Evolutionary conservation across 495 filamentous ascomycete species (phyloP), one percentile per base, ranked within the genome.

Genomic region (Amphirosellinia nigrospora): DNA sequence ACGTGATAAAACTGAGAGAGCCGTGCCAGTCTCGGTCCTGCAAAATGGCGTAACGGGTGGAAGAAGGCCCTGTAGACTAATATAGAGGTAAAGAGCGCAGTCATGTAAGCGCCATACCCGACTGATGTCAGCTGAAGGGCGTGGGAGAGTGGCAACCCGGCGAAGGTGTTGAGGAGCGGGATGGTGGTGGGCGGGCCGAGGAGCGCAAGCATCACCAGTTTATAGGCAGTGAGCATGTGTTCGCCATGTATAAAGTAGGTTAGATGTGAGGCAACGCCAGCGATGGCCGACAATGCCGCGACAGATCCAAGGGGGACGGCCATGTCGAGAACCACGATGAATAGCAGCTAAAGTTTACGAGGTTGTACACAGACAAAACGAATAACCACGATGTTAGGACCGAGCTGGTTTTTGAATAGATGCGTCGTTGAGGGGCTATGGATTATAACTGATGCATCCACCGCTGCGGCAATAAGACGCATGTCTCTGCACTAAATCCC

Each of bases 1-100:
- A 68, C 53, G 36, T 68, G 65, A 38, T 75, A 75, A 16, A 86
- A 72, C 32, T 80, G 80, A 8, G 79, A 80, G 4, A 88, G 55
- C 30, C 78, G 76, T 19, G 83, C 82, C 0, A 72, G 23, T 10
- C 77, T 66, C 1, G 85, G 84, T 0, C 86, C 86, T 1, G 81
- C 79, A 68, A 86, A 87, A 10, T 68, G 70, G 26, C 81, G 71
- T 1, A 87, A 72, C 6, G 75, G 82, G 73, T 86, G 83, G 70
- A 86, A 83, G 71, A 81, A 85, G 28, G 78, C 28, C 11, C 85
- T 77, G 68, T 86, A 87, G 19, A 80, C 39, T 32, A 74, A 38
- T 36, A 87, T 84, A 71, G 84, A 87, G 16, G 74, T 67, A 48
- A 83, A 78, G 1, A 88, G 77, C 1, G 74, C 61, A n/a, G 61